Percentiles rank a stretch among this genome's conserved stretches.
These are phyloP conservation scores for Psilocybe sp. DNA, from an alignment of 768 basidiomycete genomes.

Conservation along the genomic window DNA sequence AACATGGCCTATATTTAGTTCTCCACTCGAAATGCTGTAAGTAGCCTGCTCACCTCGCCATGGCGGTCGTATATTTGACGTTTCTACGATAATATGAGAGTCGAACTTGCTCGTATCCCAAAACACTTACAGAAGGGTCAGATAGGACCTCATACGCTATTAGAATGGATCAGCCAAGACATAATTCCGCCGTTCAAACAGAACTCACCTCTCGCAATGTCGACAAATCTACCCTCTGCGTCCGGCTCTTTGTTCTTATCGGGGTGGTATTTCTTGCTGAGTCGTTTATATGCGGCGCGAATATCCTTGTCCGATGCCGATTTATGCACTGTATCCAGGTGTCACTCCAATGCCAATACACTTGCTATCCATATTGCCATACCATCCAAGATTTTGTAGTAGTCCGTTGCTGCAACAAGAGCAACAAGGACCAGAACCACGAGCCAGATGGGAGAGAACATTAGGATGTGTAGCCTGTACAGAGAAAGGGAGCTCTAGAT, in stretches of 20 bases:
- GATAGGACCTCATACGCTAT: constrained; percentile 94
- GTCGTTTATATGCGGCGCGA: constrained; percentile 85
- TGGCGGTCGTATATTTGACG: constrained; percentile 90
- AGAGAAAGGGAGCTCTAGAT: constrained; percentile 10
- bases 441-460: constrained; percentile 34
- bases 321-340: constrained; percentile 45
- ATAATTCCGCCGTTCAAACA: neutral
- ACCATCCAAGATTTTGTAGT: constrained; percentile 84
- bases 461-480: constrained; percentile 17
- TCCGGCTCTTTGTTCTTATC: constrained; percentile 90
- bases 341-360: constrained; percentile 1
- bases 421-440: constrained; percentile 34
- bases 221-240: constrained; percentile 84
- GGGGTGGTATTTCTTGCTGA: constrained; percentile 88
- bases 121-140: constrained; percentile 61
- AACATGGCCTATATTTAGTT: neutral
- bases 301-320: constrained; percentile 88
- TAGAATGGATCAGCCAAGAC: constrained; percentile 1
- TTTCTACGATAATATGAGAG: constrained; percentile 52
- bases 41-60: constrained; percentile 61
- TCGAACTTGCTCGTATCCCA: neutral
- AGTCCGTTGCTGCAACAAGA: constrained; percentile 57
- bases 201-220: constrained; percentile 79
- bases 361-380: constrained; percentile 34
- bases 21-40: neutral